Percentiles rank a stretch among this genome's conserved stretches.
phyloP scores from a whole-genome alignment of 345 rosid genomes.

The Clarkia xantiana region DNA sequence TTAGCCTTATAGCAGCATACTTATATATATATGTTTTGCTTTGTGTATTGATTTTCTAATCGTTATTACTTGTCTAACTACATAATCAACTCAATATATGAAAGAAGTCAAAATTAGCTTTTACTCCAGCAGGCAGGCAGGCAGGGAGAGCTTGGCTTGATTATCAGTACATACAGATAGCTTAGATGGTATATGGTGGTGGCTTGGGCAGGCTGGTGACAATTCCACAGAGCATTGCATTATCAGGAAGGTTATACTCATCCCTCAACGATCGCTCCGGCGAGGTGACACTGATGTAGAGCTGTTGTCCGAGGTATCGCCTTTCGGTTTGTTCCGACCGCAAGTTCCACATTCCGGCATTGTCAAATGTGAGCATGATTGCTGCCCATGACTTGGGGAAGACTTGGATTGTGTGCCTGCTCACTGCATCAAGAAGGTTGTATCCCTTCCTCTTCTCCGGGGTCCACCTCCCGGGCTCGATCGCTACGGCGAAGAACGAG shows the following conservation, averaged over 20 bases:
- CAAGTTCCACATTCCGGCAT: slow-evolving; percentile 25
- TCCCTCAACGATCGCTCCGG: slow-evolving; percentile 20
- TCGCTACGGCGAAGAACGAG: slow-evolving; percentile 22
- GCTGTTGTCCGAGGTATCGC: slow-evolving; percentile 19
- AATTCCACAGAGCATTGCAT: slow-evolving; percentile 14
- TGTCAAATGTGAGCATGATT: slow-evolving; percentile 20
- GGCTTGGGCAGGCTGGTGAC: slow-evolving; percentile 19
- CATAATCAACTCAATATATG: no score
- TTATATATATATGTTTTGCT: no score
- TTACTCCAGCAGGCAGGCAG: no score
- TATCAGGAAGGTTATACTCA: slow-evolving; percentile 24
- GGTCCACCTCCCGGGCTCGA: slow-evolving; percentile 24
- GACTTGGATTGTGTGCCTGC: slow-evolving; percentile 23
- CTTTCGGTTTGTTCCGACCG: slow-evolving; percentile 19
- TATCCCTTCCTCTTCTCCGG: slow-evolving; percentile 21
- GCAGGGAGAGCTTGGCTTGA: no score
- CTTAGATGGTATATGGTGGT: slow-evolving; percentile 13
- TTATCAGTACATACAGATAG: no score
- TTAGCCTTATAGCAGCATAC: no score
- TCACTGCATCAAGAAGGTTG: slow-evolving; percentile 24
- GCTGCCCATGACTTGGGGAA: slow-evolving; percentile 29
- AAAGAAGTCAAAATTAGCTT: no score
- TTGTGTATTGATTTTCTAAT: no score
- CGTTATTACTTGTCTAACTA: no score
- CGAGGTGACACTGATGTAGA: slow-evolving; percentile 17